phyloP scores from a whole-genome alignment of 2,329 filamentous ascomycete species.

The Monilinia fructigena region DNA sequence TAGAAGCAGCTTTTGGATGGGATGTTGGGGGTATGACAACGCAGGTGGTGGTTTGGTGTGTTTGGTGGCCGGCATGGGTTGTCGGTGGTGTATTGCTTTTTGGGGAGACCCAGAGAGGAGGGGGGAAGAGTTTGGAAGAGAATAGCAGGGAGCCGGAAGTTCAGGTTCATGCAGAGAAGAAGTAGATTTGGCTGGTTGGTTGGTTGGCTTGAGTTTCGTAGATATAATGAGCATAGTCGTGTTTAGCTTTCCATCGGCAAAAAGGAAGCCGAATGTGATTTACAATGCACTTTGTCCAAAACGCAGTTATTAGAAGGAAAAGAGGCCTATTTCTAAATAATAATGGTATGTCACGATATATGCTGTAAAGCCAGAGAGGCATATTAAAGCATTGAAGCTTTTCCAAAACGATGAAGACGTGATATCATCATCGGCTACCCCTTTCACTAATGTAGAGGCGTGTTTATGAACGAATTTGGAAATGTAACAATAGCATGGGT shows the following conservation, averaged over 20 bases:
- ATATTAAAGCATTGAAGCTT: neutral
- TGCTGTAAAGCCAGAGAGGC: neutral
- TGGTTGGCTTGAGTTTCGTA: neutral
- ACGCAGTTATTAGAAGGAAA: neutral
- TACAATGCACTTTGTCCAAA: neutral
- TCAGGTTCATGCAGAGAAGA: neutral
- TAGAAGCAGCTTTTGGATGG: slow-evolving; percentile 81
- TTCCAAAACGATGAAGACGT: neutral
- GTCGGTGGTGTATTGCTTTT: slow-evolving; percentile 58
- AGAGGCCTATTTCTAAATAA: neutral
- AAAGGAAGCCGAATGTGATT: neutral
- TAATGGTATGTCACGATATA: neutral
- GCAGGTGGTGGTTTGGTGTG: slow-evolving; percentile 84
- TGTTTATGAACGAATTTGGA: neutral
- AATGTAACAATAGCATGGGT: neutral
- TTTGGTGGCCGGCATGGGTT: slow-evolving; percentile 94
- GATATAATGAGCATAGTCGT: neutral
- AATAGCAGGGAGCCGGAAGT: neutral
- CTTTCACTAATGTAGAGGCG: neutral
- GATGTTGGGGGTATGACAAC: slow-evolving; percentile 87
- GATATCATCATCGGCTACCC: neutral
- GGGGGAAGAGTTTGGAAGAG: neutral
- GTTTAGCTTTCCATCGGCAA: neutral
- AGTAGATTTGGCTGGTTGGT: neutral
- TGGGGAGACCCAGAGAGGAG: slow-evolving; percentile 41